Evolutionary conservation across 2,329 filamentous ascomycete species (phyloP).

Genomic region (Ophiocordyceps australis): DNA sequence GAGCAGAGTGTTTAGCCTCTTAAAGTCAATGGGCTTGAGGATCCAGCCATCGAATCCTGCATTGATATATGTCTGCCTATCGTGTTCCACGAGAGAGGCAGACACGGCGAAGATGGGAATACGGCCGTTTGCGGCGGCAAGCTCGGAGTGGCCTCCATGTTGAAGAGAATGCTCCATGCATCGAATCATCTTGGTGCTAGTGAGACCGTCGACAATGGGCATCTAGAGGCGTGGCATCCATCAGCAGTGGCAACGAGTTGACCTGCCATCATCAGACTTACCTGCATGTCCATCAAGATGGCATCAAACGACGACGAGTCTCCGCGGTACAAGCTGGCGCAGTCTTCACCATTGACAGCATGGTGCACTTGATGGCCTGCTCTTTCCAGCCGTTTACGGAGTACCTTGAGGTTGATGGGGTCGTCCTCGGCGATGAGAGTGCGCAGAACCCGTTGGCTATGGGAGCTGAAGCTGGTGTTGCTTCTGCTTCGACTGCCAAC

Average conservation of each 20-base stretch:
- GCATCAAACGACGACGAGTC: constrained; percentile 50
- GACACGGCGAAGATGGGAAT: constrained; percentile 78
- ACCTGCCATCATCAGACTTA: too few relatives aligned
- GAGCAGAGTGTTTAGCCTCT: constrained; percentile 50
- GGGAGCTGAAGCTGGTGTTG: constrained; percentile 6
- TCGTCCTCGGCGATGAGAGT: constrained; percentile 79
- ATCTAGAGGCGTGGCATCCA: too few relatives aligned
- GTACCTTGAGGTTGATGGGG: constrained; percentile 67
- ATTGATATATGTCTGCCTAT: constrained; percentile 50
- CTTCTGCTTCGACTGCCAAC: constrained; percentile 6
- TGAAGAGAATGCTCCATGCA: constrained; percentile 41
- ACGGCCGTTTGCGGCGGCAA: constrained; percentile 42
- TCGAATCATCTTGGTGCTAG: constrained; percentile 69
- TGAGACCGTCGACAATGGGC: constrained; percentile 77
- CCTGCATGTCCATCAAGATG: constrained; percentile 86
- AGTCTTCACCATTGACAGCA: constrained; percentile 73
- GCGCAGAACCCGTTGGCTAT: constrained; percentile 20
- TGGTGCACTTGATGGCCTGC: constrained; percentile 52
- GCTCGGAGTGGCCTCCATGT: constrained; percentile 32
- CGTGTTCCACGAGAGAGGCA: constrained; percentile 57
- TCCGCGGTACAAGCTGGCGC: constrained; percentile 51
- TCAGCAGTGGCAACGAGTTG: too few relatives aligned
- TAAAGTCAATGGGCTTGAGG: constrained; percentile 72
- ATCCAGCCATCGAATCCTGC: constrained; percentile 86
- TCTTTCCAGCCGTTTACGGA: constrained; percentile 65